Evolutionary conservation across 441 rosid genomes (phyloP), one percentile per base, ranked within the genome.

Genomic region (Cnidoscolus chayamansa): DNA sequence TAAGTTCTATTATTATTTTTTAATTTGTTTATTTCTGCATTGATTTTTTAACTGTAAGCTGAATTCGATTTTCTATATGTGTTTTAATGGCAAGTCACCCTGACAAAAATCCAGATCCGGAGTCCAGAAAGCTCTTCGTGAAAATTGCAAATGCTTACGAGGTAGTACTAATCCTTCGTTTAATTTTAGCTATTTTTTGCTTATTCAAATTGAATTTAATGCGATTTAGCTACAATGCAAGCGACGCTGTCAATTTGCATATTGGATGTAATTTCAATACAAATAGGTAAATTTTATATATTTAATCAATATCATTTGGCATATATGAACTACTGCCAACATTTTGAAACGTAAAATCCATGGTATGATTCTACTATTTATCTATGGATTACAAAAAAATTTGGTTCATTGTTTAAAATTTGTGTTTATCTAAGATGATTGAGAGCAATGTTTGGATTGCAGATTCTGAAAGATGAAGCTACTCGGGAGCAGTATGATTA

Each of bases 141-240:
- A 94, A 94, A 84, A 83, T 94, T 51, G 98, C 97, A 10, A 94
- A 88, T 86, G 98, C 98, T 74, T 94, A 92, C 57, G 99, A 94
- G 97, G 97, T 92, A 81, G 43, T 71, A 20, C 57, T 56, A 48
- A 62, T 74, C 67, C 17, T 68, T 20, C 13, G 1, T 63, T 63
- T 10, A 63, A 13, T 25, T 25, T 25, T 25, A 25, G 25, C 25
- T 25, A 25, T 25, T 25, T 25, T 25, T 25, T 25, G 25, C 25
- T 2, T 11, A 59, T 59, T 2, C 58, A 54, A 54, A 35, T 35
- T 4, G 25, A 54, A 31, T 30, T 20, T 17, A 17, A 25, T 49
- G 17, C 51, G 8, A 20, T 49, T 49, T 8, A 7, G 17, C 11
- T 53, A 2, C 31, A 12, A 67, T 32, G 15, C 1, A n/a, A 35